phyloP scores from a whole-genome alignment of 1,139 yeast species.

The Yamadazyma epiphylla region DNA sequence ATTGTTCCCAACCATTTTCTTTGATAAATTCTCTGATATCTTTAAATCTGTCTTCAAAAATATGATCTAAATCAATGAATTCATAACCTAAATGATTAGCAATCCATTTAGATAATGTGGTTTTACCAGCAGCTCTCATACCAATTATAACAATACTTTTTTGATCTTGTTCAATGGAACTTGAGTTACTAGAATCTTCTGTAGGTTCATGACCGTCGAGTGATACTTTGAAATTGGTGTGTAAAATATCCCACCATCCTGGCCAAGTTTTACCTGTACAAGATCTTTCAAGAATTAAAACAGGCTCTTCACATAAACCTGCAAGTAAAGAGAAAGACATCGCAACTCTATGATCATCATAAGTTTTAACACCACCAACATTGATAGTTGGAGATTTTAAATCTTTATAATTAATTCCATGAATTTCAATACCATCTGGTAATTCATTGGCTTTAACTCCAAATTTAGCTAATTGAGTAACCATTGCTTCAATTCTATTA shows the following conservation, averaged over 20 bases:
- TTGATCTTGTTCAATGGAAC: slow-evolving; percentile 16
- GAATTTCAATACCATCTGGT: slow-evolving; percentile 88
- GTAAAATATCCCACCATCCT: slow-evolving; percentile 98
- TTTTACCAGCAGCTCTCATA: slow-evolving; percentile 98
- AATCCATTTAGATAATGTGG: slow-evolving; percentile 80
- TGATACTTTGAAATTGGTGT: slow-evolving; percentile 57
- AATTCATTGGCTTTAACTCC: slow-evolving; percentile 84
- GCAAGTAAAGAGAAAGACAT: slow-evolving; percentile 93
- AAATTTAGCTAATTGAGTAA: slow-evolving; percentile 78
- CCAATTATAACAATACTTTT: slow-evolving; percentile 82
- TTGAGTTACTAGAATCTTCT: slow-evolving; percentile 6
- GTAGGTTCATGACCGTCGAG: slow-evolving; percentile 66
- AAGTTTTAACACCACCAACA: slow-evolving; percentile 61
- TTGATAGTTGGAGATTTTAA: slow-evolving; percentile 48
- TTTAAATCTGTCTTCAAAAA: slow-evolving; percentile 55
- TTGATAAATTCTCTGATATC: slow-evolving; percentile 68
- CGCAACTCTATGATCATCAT: slow-evolving; percentile 97
- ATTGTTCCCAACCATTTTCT: slow-evolving; percentile 78
- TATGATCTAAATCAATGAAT: slow-evolving; percentile 73
- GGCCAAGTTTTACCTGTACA: slow-evolving; percentile 99
- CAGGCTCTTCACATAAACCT: slow-evolving; percentile 51
- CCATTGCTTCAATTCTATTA: slow-evolving; percentile 94
- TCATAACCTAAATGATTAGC: slow-evolving; percentile 69
- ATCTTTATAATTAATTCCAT: slow-evolving; percentile 52
- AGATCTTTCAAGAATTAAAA: slow-evolving; percentile 76